These are phyloP conservation scores for Talaromyces nanjingensis DNA, from an alignment of 495 filamentous ascomycete genomes.

Conservation along the genomic window DNA sequence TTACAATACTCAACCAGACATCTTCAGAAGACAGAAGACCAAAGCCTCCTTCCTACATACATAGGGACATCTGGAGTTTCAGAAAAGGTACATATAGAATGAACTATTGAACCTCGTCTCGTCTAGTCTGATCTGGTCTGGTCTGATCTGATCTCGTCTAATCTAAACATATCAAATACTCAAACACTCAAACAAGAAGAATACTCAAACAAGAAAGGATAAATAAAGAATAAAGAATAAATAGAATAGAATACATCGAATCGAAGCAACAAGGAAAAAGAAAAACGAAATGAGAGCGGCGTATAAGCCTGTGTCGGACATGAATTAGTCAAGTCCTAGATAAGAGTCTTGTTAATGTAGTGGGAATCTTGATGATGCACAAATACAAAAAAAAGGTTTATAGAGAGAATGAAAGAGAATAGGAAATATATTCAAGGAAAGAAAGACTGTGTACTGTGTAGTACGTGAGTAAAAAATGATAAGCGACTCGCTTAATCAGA, in stretches of 20 bases:
- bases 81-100: too few species aligned
- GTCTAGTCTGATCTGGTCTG: conserved; percentile 2
- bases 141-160: conserved; percentile 6
- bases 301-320: background rate
- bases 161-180: conserved; percentile 9
- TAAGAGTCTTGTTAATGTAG: background rate
- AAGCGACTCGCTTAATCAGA: background rate
- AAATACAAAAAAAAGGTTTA: conserved; percentile 9
- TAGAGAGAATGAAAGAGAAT: conserved; percentile 14
- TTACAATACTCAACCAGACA: too few species aligned
- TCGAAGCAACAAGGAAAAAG: conserved; percentile 14
- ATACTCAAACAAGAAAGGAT: too few species aligned
- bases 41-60: too few species aligned
- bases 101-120: too few species aligned
- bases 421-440: conserved; percentile 17
- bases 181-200: too few species aligned
- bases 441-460: background rate
- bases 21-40: too few species aligned
- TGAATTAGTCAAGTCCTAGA: conserved; percentile 4
- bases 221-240: too few species aligned
- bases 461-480: background rate
- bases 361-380: conserved; percentile 16
- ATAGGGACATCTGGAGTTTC: too few species aligned
- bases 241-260: too few species aligned
- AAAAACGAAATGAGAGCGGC: conserved; percentile 16